Conservation (phyloP, 352 stramenopile species). For the Pythium scleroteichum region DNA sequence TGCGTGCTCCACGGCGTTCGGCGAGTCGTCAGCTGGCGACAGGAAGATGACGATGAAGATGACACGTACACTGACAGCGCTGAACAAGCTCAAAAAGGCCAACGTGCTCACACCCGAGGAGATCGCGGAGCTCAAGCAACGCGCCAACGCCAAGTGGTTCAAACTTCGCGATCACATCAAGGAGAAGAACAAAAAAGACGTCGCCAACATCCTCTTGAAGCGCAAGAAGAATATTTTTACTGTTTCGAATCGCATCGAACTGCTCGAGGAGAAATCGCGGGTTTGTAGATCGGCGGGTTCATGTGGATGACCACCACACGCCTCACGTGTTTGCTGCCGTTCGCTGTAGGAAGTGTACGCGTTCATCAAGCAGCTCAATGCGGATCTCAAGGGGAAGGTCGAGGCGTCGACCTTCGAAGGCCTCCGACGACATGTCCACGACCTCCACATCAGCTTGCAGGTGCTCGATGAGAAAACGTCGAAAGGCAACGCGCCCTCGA, state of each 20-base stretch:
- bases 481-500: constrained; percentile 35
- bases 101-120: constrained; percentile 63
- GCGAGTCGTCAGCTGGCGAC: background rate
- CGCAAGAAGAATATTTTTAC: constrained; percentile 84
- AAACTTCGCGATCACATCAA: constrained; percentile 71
- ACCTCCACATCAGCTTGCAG: constrained; percentile 53
- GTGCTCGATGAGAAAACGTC: constrained; percentile 46
- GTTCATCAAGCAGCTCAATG: constrained; percentile 61
- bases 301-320: background rate
- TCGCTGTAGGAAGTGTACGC: constrained; percentile 47
- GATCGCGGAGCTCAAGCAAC: constrained; percentile 59
- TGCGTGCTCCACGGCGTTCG: background rate
- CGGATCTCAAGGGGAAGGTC: constrained; percentile 57
- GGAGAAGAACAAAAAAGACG: constrained; percentile 77
- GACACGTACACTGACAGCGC: constrained; percentile 53
- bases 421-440: constrained; percentile 52
- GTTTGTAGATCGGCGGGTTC: constrained; percentile 8
- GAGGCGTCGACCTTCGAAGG: constrained; percentile 42
- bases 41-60: constrained; percentile 36
- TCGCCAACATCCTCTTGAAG: constrained; percentile 73
- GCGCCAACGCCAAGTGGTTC: constrained; percentile 69
- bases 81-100: constrained; percentile 68
- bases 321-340: background rate
- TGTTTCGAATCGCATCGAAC: constrained; percentile 67
- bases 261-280: constrained; percentile 71